These are phyloP conservation scores for Apium graveolens DNA, from an alignment of 129 eudicot genomes.

Conservation along the genomic window DNA sequence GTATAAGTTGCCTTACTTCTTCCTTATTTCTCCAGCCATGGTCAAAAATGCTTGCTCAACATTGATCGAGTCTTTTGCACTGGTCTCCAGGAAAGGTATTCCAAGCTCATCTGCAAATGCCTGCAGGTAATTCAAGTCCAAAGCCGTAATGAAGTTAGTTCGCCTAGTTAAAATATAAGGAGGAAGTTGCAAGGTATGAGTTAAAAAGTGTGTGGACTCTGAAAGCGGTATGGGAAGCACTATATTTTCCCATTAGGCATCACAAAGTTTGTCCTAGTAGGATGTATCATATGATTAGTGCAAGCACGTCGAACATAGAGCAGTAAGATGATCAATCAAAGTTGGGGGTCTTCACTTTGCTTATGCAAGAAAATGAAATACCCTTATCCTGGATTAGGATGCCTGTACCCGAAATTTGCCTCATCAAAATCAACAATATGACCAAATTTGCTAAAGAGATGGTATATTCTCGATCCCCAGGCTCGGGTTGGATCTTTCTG, in stretches of 20 bases:
- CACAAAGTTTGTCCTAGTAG: background rate
- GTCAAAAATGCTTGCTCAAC: conserved; percentile 98
- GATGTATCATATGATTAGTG: background rate
- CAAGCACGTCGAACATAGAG: background rate
- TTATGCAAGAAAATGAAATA: background rate
- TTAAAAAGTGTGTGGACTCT: background rate
- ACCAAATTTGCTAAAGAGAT: background rate
- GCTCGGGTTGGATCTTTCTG: background rate
- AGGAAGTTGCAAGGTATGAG: background rate
- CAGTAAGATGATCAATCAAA: too few species aligned
- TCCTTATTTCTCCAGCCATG: conserved; percentile 96
- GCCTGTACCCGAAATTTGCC: background rate
- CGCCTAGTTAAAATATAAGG: background rate
- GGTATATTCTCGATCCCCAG: background rate
- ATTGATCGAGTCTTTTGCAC: conserved; percentile 91
- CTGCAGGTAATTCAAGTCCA: conserved; percentile 29
- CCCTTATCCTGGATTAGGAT: background rate
- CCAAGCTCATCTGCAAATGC: conserved; percentile 99
- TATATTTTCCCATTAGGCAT: background rate
- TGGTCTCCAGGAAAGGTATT: conserved; percentile 94
- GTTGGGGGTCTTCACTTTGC: background rate
- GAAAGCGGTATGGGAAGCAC: background rate
- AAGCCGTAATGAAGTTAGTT: background rate
- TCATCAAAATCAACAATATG: background rate
- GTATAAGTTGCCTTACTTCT: conserved; percentile 43